phyloP scores from a whole-genome alignment of 495 filamentous ascomycete species.

The Cercophora scortea region DNA sequence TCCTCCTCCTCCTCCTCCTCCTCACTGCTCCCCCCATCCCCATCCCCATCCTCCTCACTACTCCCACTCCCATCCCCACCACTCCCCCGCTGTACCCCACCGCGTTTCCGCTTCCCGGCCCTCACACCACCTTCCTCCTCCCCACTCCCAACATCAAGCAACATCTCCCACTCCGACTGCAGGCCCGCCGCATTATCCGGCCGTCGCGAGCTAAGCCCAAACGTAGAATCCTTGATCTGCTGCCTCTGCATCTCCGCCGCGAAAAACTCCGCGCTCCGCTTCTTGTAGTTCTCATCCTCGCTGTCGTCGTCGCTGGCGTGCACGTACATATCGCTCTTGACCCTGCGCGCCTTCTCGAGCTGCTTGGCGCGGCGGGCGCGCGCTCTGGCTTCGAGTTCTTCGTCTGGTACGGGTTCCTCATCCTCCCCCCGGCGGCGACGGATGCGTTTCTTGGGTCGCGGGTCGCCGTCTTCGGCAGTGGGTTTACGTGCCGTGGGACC shows the following conservation, averaged over 20 bases:
- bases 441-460: slow-evolving; percentile 37
- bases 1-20: slow-evolving; percentile 7
- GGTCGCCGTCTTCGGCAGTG: slow-evolving; percentile 29
- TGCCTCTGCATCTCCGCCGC: slow-evolving; percentile 47
- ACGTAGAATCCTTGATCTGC: slow-evolving; percentile 18
- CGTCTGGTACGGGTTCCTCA: slow-evolving; percentile 41
- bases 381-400: slow-evolving; percentile 33
- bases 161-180: slow-evolving; percentile 9
- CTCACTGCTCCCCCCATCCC: slow-evolving; percentile 3
- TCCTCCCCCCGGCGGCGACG: slow-evolving; percentile 29
- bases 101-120: no score
- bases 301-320: slow-evolving; percentile 72
- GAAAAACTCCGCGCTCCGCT: slow-evolving; percentile 64
- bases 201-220: slow-evolving; percentile 16
- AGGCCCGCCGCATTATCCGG: not conserved
- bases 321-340: slow-evolving; percentile 80
- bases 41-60: not conserved
- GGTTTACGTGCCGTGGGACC: slow-evolving; percentile 49
- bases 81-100: not conserved
- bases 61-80: not conserved
- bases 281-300: slow-evolving; percentile 61
- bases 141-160: slow-evolving; percentile 5
- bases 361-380: slow-evolving; percentile 49
- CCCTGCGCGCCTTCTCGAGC: slow-evolving; percentile 58
- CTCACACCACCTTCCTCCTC: not conserved